A percentile compares a stretch with the other conserved stretches of the same genome.
Conservation (phyloP, 345 rosid species). For the Cardiospermum halicacabum region DNA sequence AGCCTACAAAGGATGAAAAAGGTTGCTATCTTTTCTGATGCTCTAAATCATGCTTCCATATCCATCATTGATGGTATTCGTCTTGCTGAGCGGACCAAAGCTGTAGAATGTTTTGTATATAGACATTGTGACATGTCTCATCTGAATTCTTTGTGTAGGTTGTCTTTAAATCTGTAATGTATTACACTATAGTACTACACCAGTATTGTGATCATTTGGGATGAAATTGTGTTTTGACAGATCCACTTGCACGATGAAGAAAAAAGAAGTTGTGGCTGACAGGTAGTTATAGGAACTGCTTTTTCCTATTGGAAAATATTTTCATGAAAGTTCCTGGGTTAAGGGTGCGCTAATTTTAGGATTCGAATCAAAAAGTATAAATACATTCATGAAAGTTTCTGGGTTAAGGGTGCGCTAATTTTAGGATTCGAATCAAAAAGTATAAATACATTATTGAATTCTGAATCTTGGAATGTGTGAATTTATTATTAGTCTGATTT, state of each 20-base stretch:
- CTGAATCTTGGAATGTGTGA: too few species aligned
- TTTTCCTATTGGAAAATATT: constrained; percentile 9
- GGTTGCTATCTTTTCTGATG: constrained; percentile 92
- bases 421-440: too few species aligned
- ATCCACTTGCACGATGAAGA: constrained; percentile 62
- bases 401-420: too few species aligned
- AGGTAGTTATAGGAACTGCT: constrained; percentile 44
- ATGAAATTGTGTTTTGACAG: constrained; percentile 37
- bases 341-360: too few species aligned
- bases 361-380: too few species aligned
- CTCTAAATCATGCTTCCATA: constrained; percentile 91
- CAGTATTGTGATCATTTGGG: constrained; percentile 17
- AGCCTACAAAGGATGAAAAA: constrained; percentile 46
- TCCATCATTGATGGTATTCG: constrained; percentile 92
- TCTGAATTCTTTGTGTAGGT: constrained; percentile 68
- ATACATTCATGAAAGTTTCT: too few species aligned
- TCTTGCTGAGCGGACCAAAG: constrained; percentile 73
- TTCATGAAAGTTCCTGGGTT: too few species aligned
- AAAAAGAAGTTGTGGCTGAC: constrained; percentile 90
- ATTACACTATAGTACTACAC: background rate
- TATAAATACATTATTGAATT: too few species aligned
- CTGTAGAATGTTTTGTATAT: constrained; percentile 59
- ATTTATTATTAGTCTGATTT: too few species aligned
- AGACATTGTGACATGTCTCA: constrained; percentile 84
- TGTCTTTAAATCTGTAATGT: constrained; percentile 17